phyloP scores from a whole-genome alignment of 139 green algal genomes.

The Chlorella sp. region DNA sequence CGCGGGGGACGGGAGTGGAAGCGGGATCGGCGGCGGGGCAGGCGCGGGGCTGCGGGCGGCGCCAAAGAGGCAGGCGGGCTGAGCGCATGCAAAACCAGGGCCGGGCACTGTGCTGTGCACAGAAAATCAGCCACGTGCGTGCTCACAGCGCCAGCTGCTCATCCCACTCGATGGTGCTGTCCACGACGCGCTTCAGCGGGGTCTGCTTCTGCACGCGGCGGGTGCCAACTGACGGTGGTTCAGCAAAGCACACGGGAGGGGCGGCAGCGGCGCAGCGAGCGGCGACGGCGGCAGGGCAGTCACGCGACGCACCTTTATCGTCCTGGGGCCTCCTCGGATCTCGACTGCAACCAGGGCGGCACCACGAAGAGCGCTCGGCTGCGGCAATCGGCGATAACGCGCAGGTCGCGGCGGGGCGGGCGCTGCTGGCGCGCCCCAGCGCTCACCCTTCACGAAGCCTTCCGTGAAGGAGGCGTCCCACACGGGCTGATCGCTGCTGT shows the following conservation, averaged over 20 bases:
- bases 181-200: conserved; percentile 35
- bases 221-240: neutral
- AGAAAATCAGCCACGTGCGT: neutral
- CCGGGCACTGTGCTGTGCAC: neutral
- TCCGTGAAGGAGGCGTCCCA: conserved; percentile 72
- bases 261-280: no score
- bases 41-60: no score
- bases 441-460: conserved; percentile 74
- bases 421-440: no score
- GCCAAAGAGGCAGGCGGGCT: no score
- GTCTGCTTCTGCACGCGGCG: conserved; percentile 54
- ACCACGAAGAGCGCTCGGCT: neutral
- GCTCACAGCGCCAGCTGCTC: conserved; percentile 69
- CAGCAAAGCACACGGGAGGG: neutral
- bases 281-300: no score
- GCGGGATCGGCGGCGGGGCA: no score
- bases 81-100: no score
- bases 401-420: no score
- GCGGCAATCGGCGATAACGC: no score
- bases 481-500: conserved; percentile 61
- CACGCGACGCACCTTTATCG: conserved; percentile 65
- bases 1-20: no score
- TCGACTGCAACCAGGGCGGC: conserved; percentile 62
- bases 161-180: conserved; percentile 60
- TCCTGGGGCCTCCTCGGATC: conserved; percentile 66